Percentiles rank a stretch among this genome's conserved stretches.
These are phyloP conservation scores for Boletus rubropictus DNA, from an alignment of 768 basidiomycete genomes.

Conservation along the genomic window DNA sequence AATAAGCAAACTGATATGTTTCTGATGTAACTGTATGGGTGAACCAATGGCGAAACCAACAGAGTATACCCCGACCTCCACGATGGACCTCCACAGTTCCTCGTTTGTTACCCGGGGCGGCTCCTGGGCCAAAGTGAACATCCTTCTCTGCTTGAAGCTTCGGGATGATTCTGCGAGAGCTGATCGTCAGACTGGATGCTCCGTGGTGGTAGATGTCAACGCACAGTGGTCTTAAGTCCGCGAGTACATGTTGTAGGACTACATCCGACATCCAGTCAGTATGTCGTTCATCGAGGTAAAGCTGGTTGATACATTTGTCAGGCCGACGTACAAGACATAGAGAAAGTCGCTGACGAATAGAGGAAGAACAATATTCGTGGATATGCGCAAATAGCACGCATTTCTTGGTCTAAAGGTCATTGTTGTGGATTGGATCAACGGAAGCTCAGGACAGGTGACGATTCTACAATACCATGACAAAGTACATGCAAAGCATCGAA, in stretches of 20 bases:
- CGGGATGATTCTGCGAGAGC: slow-evolving; percentile 48
- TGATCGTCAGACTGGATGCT: neutral
- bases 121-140: slow-evolving; percentile 35
- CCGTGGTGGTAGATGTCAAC: slow-evolving; percentile 9
- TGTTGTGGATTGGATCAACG: neutral
- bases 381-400: slow-evolving; percentile 77
- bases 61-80: slow-evolving; percentile 49
- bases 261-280: slow-evolving; percentile 86
- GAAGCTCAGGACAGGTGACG: neutral
- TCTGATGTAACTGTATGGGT: slow-evolving; percentile 39
- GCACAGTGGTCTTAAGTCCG: slow-evolving; percentile 70
- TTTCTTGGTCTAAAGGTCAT: slow-evolving; percentile 74
- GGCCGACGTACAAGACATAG: neutral
- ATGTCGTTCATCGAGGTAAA: slow-evolving; percentile 87
- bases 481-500: too few species aligned
- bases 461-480: too few species aligned
- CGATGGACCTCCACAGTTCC: slow-evolving; percentile 77
- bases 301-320: slow-evolving; percentile 32
- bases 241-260: slow-evolving; percentile 73
- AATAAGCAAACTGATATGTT: slow-evolving; percentile 87
- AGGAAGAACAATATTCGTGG: slow-evolving; percentile 66
- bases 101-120: slow-evolving; percentile 47
- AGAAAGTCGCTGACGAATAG: slow-evolving; percentile 52
- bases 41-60: slow-evolving; percentile 1
- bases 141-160: slow-evolving; percentile 61